Base-by-base conservation (phyloP, 768 basidiomycete species). In the Obba rivulosa region DNA sequence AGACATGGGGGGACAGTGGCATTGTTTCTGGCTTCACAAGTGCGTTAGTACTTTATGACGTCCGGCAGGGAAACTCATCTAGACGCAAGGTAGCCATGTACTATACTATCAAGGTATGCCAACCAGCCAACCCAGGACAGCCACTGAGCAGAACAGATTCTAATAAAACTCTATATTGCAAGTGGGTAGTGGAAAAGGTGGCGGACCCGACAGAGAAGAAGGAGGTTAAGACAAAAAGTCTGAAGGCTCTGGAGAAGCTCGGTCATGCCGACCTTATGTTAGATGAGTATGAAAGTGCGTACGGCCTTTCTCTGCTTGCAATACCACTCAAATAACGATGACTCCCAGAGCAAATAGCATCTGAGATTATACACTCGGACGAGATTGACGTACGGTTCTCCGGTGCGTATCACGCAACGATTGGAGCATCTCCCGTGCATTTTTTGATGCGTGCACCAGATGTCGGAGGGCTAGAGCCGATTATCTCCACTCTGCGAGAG, bases 391-490 rank as follows among this genome's bases (percentile, higher is more conserved):
- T 88, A 41, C 72, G 71, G 18, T 94, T 94, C 64, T 66, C 76
- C 20, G 92, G 91, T 87, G 47, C 8, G 78, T 55, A 8, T 17
- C 8, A 28, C 21, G n/a, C 11, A 1, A 3, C 31, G 8, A 39
- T 23, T 10, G 2, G 18, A 34, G 18, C 23, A 22, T 41, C 38
- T 34, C 44, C 34, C n/a, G 25, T 44, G 45, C 2, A 5, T 34
- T 34, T 41, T 31, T 9, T 38, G 14, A 47, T 7, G 24, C 21
- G 52, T 34, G 53, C 49, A 53, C 49, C 64, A 77, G 92, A 95
- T 58, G 88, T 99, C 45, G 96, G 95, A 16, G 96, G 96, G 16
- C 78, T 99, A 31, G 95, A 98, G 43, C 71, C 81, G 25, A 96
- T 97, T 57, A 84, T 97, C 48, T 76, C 83, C 17, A 90, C 87